These are phyloP conservation scores for Hypoxylon rickii DNA, from an alignment of 495 filamentous ascomycete genomes.

Conservation along the genomic window DNA sequence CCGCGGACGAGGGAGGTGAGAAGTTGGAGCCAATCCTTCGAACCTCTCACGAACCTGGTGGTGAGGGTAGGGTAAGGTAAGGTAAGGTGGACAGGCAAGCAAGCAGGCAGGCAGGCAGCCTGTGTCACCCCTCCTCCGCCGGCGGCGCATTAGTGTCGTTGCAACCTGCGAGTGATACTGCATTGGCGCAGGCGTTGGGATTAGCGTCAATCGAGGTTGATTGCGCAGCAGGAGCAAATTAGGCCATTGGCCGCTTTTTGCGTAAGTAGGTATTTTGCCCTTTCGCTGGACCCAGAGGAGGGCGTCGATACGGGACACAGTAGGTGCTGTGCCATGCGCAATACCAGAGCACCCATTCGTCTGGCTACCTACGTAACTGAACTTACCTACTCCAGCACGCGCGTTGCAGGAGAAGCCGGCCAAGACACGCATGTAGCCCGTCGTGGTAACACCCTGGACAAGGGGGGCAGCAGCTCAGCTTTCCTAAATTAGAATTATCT, in stretches of 20 bases:
- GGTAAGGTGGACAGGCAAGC: constrained; percentile 1
- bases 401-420: too few relatives aligned
- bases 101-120: too few relatives aligned
- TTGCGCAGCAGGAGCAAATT: too few relatives aligned
- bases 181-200: constrained; percentile 21
- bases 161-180: constrained; percentile 34
- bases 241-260: too few relatives aligned
- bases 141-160: constrained; percentile 18
- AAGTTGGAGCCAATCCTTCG: constrained; percentile 15
- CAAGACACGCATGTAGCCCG: constrained; percentile 33
- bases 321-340: too few relatives aligned
- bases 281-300: too few relatives aligned
- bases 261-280: too few relatives aligned
- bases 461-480: not conserved
- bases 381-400: not conserved
- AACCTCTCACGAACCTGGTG: constrained; percentile 10
- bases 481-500: constrained; percentile 22
- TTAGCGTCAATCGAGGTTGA: constrained; percentile 1
- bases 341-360: too few relatives aligned
- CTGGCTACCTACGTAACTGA: too few relatives aligned
- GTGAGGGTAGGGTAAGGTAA: constrained; percentile 33
- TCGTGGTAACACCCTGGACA: constrained; percentile 21
- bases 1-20: constrained; percentile 12
- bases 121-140: constrained; percentile 19
- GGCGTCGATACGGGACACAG: too few relatives aligned